These are phyloP conservation scores for Camellia granthamiana DNA, from an alignment of 148 eudicot genomes.

Conservation along the genomic window DNA sequence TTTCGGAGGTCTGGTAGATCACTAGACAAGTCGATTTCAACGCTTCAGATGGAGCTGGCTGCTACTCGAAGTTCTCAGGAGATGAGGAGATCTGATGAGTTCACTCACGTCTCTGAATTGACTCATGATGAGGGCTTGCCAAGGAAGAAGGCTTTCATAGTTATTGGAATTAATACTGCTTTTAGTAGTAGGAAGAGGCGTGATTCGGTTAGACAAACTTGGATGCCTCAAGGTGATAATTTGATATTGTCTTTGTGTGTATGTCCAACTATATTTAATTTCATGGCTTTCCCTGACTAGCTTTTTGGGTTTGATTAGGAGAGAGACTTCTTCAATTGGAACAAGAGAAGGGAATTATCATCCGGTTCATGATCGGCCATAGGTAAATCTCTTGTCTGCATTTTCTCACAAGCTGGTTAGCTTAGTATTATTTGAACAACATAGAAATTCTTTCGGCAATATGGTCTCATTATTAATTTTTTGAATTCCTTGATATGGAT, in stretches of 20 bases:
- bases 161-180: conserved; percentile 94
- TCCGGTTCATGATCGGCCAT: conserved; percentile 96
- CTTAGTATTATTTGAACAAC: neutral
- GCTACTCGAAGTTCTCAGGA: conserved; percentile 57
- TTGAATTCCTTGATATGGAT: neutral
- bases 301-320: conserved; percentile 39
- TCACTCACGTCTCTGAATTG: conserved; percentile 15
- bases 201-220: conserved; percentile 87
- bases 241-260: neutral
- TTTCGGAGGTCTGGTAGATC: conserved; percentile 49
- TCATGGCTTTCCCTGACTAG: neutral
- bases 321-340: conserved; percentile 73
- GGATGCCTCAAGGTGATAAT: conserved; percentile 95
- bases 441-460: neutral
- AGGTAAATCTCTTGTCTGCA: conserved; percentile 41
- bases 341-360: conserved; percentile 81
- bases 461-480: neutral
- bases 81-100: conserved; percentile 30
- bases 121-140: conserved; percentile 35
- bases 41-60: conserved; percentile 82
- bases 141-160: conserved; percentile 78
- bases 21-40: conserved; percentile 76
- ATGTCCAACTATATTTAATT: neutral
- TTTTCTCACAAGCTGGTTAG: too few relatives aligned
- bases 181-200: conserved; percentile 95